phyloP scores from a whole-genome alignment of 2,329 filamentous ascomycete genomes.

The Colletotrichum salicis region DNA sequence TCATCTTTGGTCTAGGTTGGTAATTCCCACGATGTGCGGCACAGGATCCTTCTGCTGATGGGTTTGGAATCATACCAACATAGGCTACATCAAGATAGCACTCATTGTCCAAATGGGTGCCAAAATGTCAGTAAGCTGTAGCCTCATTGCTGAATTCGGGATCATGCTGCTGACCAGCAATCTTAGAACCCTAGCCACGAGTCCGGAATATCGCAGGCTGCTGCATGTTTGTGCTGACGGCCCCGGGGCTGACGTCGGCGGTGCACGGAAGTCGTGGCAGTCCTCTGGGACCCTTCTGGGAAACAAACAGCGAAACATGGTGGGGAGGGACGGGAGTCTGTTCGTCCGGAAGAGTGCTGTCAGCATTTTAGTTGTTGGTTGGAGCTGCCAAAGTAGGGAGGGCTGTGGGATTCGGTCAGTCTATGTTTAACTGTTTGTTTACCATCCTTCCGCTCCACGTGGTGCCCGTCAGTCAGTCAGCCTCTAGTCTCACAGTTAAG shows the following conservation, averaged over 20 bases:
- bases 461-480: neutral
- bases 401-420: neutral
- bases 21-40: neutral
- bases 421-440: neutral
- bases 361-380: neutral
- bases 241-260: neutral
- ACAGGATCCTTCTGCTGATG: neutral
- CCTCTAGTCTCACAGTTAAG: neutral
- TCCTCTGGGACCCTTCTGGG: neutral
- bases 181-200: neutral
- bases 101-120: neutral
- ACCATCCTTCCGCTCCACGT: neutral
- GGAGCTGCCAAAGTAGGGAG: neutral
- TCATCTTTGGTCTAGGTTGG: neutral
- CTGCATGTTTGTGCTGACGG: neutral
- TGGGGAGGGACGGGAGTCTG: neutral
- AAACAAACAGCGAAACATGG: neutral
- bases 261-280: neutral
- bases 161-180: neutral
- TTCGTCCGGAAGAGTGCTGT: neutral
- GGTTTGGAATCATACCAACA: neutral
- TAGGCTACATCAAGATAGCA: neutral
- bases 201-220: neutral
- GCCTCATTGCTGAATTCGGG: neutral
- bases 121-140: neutral